Evolutionary conservation across 2,329 filamentous ascomycete species (phyloP).

Genomic region (Colletotrichum lini): DNA sequence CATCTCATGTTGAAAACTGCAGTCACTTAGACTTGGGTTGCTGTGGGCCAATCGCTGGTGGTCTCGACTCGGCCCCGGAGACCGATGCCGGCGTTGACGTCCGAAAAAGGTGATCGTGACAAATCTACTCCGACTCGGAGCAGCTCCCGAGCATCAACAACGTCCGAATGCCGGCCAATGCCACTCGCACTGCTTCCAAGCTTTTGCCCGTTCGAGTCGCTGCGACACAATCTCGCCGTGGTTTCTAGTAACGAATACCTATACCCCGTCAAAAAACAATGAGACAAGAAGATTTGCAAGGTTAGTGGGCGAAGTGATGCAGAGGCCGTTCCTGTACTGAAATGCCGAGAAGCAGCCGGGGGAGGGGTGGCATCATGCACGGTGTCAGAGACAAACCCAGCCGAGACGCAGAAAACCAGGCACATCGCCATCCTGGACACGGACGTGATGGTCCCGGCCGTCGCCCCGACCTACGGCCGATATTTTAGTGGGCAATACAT

Average conservation of each 20-base stretch:
- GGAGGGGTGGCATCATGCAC: not conserved
- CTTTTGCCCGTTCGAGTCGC: not conserved
- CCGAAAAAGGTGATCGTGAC: constrained; percentile 27
- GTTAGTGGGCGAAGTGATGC: not conserved
- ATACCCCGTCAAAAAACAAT: not conserved
- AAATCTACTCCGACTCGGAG: constrained; percentile 27
- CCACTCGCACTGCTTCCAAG: too few species aligned
- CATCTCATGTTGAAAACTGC: too few species aligned
- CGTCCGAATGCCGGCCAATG: not conserved
- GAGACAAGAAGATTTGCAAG: constrained; percentile 5
- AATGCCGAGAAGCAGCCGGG: not conserved
- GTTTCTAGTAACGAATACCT: not conserved
- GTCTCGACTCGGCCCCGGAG: constrained; percentile 1
- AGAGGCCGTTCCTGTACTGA: not conserved
- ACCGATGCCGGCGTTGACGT: constrained; percentile 26
- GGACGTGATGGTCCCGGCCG: constrained; percentile 29
- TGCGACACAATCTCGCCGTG: not conserved
- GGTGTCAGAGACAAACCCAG: not conserved
- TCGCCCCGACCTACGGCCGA: constrained; percentile 16
- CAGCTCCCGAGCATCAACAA: not conserved
- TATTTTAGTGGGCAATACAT: constrained; percentile 33
- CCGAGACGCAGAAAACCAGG: too few species aligned
- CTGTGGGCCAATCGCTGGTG: not conserved
- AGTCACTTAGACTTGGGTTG: not conserved
- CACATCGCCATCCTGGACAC: constrained; percentile 33